These are phyloP conservation scores for Citrullus mucosospermus DNA, from an alignment of 306 rosid genomes.

Conservation along the genomic window DNA sequence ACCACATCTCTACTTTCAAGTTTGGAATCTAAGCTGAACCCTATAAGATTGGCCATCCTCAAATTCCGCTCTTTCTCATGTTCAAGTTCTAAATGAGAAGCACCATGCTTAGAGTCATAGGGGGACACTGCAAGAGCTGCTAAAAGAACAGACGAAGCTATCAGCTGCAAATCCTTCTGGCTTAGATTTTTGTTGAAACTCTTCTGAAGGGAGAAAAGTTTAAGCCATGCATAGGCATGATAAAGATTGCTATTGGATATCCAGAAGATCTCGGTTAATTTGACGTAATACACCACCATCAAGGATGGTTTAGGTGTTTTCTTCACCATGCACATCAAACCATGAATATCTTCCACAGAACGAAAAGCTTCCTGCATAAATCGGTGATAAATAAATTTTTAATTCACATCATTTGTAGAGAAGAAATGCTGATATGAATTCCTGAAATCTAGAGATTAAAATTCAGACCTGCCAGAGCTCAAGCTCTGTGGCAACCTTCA, in stretches of 20 bases:
- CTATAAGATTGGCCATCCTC: constrained; percentile 86
- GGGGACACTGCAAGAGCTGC: constrained; percentile 91
- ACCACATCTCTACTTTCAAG: constrained; percentile 90
- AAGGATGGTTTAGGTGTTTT: constrained; percentile 89
- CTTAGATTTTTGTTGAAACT: constrained; percentile 85
- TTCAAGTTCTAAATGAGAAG: constrained; percentile 77
- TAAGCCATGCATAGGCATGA: constrained; percentile 95
- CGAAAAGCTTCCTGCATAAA: constrained; percentile 91
- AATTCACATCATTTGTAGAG: not conserved
- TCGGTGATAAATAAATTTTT: not conserved
- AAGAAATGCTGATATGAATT: not conserved
- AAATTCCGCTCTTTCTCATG: constrained; percentile 82
- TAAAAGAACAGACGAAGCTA: constrained; percentile 90
- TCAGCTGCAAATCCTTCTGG: constrained; percentile 93
- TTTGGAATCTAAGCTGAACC: constrained; percentile 78
- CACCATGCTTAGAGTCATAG: constrained; percentile 55
- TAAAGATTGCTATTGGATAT: constrained; percentile 75
- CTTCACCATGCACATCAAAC: constrained; percentile 95
- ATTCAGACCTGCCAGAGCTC: constrained; percentile 87
- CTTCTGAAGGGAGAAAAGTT: constrained; percentile 76
- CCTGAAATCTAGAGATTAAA: not conserved
- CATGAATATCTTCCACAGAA: constrained; percentile 89
- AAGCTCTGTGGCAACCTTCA: constrained; percentile 86
- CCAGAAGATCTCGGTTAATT: constrained; percentile 89
- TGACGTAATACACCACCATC: constrained; percentile 91